These are phyloP conservation scores for Thermothelomyces thermophilus DNA, from an alignment of 2,329 filamentous ascomycete genomes.

Conservation along the genomic window DNA sequence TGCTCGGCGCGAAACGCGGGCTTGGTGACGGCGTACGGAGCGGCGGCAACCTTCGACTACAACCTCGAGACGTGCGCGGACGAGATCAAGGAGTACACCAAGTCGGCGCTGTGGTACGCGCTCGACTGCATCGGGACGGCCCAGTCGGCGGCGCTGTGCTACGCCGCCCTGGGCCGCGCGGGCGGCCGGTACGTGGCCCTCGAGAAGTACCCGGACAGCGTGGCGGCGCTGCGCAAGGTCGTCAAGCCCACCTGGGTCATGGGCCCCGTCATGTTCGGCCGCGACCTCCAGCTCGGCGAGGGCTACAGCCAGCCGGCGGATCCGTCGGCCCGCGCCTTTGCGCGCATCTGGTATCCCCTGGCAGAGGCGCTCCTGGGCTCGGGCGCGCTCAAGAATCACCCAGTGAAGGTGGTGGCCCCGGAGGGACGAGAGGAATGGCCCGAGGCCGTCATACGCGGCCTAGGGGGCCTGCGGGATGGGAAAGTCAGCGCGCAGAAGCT, in stretches of 20 bases:
- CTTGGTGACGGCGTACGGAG: slow-evolving; percentile 37
- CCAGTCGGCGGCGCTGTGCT: slow-evolving; percentile 33
- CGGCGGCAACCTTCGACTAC: slow-evolving; percentile 42
- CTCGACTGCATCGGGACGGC: slow-evolving; percentile 38
- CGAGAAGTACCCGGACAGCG: slow-evolving; percentile 28
- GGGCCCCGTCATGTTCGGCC: neutral
- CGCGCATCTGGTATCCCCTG: too few relatives aligned
- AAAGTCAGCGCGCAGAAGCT: too few relatives aligned
- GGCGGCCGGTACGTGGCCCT: slow-evolving; percentile 35
- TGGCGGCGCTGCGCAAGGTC: neutral
- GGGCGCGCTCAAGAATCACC: too few relatives aligned
- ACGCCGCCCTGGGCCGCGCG: slow-evolving; percentile 31
- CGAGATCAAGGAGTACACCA: slow-evolving; percentile 34
- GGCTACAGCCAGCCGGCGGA: too few relatives aligned
- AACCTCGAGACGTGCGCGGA: slow-evolving; percentile 28
- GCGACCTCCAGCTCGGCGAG: too few relatives aligned
- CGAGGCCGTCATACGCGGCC: too few relatives aligned
- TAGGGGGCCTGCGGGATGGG: too few relatives aligned
- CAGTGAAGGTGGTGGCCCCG: too few relatives aligned
- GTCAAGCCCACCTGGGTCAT: neutral
- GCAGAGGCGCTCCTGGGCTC: too few relatives aligned
- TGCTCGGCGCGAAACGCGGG: slow-evolving; percentile 38
- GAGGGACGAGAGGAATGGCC: too few relatives aligned
- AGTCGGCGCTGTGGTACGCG: slow-evolving; percentile 32
- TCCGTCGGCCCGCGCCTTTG: too few relatives aligned